A percentile compares a stretch with the other conserved stretches of the same genome.
Conservation (phyloP, 163 green algal genomes). For the Scenedesmus sp. region DNA sequence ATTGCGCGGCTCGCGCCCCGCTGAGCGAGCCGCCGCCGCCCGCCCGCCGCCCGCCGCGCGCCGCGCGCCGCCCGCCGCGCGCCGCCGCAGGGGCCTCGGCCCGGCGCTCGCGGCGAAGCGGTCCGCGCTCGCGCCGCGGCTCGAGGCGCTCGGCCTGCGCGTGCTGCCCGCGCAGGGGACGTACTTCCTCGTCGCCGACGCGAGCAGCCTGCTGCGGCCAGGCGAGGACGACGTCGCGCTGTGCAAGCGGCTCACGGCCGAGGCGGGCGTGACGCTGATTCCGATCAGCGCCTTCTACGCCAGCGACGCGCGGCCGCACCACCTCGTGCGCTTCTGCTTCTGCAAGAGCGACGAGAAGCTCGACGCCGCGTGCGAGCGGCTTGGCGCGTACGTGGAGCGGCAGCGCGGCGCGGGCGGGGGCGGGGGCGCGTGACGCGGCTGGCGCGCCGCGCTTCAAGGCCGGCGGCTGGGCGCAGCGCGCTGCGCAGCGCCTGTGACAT, state of each 20-base stretch:
- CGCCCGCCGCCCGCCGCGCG: too few species aligned
- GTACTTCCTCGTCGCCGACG: constrained; percentile 85
- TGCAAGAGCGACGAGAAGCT: constrained; percentile 87
- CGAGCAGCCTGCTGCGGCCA: constrained; percentile 56
- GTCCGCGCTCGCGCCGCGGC: not conserved
- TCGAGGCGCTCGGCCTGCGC: constrained; percentile 61
- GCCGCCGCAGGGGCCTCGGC: not conserved
- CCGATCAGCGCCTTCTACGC: constrained; percentile 59
- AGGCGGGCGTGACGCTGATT: constrained; percentile 82
- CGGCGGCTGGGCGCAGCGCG: too few species aligned
- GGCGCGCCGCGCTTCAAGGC: too few species aligned
- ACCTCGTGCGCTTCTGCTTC: constrained; percentile 69
- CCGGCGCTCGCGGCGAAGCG: not conserved
- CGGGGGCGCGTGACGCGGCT: too few species aligned
- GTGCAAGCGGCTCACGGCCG: constrained; percentile 71
- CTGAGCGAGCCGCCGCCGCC: too few species aligned
- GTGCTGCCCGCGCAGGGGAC: constrained; percentile 70
- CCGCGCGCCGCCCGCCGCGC: too few species aligned
- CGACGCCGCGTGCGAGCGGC: constrained; percentile 54
- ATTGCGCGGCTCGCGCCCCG: too few species aligned
- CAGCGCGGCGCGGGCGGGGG: too few species aligned
- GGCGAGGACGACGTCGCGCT: constrained; percentile 77
- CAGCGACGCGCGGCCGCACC: constrained; percentile 4
- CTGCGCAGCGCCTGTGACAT: too few species aligned
- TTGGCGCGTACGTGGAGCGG: constrained; percentile 56